Conservation (phyloP, 2,329 filamentous ascomycete species). For the Penicillium sp. region DNA sequence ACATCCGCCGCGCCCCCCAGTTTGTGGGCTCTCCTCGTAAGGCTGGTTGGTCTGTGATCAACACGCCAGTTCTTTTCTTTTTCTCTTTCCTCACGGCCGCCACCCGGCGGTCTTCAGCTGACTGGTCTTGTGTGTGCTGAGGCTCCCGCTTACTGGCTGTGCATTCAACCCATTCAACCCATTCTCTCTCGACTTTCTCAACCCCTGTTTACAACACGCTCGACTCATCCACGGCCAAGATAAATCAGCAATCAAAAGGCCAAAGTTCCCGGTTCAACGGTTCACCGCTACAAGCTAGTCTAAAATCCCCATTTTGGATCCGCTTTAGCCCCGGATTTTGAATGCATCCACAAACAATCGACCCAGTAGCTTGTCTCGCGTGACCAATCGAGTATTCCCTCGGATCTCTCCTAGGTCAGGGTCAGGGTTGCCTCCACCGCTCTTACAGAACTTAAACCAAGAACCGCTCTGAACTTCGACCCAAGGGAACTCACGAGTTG, state of each 20-base stretch:
- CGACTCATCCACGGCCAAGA: neutral
- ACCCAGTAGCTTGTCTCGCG: slow-evolving; percentile 15
- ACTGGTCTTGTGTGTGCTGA: neutral
- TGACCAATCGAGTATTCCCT: slow-evolving; percentile 11
- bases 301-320: slow-evolving; percentile 1
- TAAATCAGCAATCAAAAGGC: neutral
- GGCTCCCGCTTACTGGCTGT: neutral
- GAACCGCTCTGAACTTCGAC: too few species aligned
- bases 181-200: neutral
- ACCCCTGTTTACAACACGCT: neutral
- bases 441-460: neutral
- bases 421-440: neutral
- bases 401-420: neutral
- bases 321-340: slow-evolving; percentile 7
- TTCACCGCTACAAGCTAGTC: neutral
- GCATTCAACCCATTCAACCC: neutral
- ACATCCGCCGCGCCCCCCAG: slow-evolving; percentile 8
- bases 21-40: slow-evolving; percentile 3
- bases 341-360: slow-evolving; percentile 12
- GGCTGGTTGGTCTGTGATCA: slow-evolving; percentile 3
- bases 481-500: neutral
- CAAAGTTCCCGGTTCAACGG: neutral
- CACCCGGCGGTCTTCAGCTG: neutral
- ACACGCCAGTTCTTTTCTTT: neutral
- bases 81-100: neutral